A percentile compares a stretch with the other conserved stretches of the same genome.
phyloP scores from a whole-genome alignment of 768 basidiomycete species.

The Gymnopilus dilepis region DNA sequence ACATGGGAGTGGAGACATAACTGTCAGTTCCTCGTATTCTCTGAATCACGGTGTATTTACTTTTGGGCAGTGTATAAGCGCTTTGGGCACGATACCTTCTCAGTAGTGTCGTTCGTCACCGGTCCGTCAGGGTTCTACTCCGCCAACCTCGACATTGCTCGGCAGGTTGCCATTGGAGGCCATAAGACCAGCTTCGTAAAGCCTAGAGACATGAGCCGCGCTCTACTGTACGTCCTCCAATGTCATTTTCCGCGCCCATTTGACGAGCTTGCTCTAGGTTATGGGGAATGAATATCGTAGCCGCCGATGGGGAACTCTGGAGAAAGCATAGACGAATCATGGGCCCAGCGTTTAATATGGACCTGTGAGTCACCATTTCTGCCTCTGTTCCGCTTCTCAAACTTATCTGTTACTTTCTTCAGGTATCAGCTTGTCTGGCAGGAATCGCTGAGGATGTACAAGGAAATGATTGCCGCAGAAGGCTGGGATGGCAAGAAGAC shows the following conservation, averaged over 20 bases:
- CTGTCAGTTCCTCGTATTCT: slow-evolving; percentile 30
- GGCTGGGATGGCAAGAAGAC: slow-evolving; percentile 37
- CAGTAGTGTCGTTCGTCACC: slow-evolving; percentile 43
- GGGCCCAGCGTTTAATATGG: slow-evolving; percentile 49
- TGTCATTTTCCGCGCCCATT: not conserved
- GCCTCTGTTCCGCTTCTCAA: too few relatives aligned
- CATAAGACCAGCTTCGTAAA: slow-evolving; percentile 47
- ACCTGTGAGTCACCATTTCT: slow-evolving; percentile 35
- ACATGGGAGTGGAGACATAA: slow-evolving; percentile 42
- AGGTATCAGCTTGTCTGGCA: slow-evolving; percentile 50
- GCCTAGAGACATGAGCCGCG: slow-evolving; percentile 35
- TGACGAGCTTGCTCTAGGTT: slow-evolving; percentile 31
- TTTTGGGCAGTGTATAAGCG: slow-evolving; percentile 39
- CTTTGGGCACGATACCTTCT: slow-evolving; percentile 44
- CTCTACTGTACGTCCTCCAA: slow-evolving; percentile 37
- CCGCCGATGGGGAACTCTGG: slow-evolving; percentile 49
- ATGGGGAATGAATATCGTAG: slow-evolving; percentile 54
- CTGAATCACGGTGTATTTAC: not conserved
- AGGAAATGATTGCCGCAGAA: slow-evolving; percentile 44
- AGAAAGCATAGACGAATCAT: slow-evolving; percentile 50
- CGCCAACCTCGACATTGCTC: slow-evolving; percentile 50
- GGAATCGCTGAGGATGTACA: slow-evolving; percentile 40
- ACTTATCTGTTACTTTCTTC: not conserved
- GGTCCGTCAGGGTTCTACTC: slow-evolving; percentile 46
- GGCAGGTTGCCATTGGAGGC: slow-evolving; percentile 47